Evolutionary conservation across 2,329 filamentous ascomycete species (phyloP).

Genomic region (Pseudocercospora cruenta): DNA sequence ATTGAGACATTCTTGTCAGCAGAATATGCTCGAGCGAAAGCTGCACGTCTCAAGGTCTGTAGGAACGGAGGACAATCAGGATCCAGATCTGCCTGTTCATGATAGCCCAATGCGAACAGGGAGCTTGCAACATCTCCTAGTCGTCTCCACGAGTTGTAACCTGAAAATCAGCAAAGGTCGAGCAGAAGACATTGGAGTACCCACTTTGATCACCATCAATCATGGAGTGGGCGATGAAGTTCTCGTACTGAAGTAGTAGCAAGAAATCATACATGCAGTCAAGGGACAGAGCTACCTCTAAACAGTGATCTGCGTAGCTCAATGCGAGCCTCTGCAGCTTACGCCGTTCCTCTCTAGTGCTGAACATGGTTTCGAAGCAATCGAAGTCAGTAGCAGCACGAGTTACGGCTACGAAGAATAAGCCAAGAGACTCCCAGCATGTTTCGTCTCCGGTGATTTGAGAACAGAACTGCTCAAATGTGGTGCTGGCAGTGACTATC

Average conservation of each 20-base stretch:
- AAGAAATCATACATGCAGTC: constrained; percentile 51
- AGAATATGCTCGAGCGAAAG: constrained; percentile 50
- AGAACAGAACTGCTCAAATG: constrained; percentile 10
- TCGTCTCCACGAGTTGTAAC: constrained; percentile 53
- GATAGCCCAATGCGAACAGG: constrained; percentile 53
- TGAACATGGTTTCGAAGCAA: constrained; percentile 39
- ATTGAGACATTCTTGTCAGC: constrained; percentile 54
- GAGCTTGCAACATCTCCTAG: constrained; percentile 53
- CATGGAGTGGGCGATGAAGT: constrained; percentile 51
- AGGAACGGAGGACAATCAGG: constrained; percentile 45
- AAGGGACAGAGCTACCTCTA: constrained; percentile 41
- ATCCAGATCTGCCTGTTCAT: constrained; percentile 44
- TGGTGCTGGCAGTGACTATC: background rate
- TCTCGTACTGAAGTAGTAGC: constrained; percentile 52
- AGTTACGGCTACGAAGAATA: constrained; percentile 46
- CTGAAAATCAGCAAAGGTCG: constrained; percentile 33
- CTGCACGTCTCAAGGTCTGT: constrained; percentile 44
- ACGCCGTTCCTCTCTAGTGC: constrained; percentile 32
- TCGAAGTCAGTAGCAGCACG: constrained; percentile 40
- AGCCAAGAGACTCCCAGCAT: constrained; percentile 48
- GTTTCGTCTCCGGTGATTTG: constrained; percentile 15
- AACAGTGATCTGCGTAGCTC: constrained; percentile 38
- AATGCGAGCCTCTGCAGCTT: constrained; percentile 31
- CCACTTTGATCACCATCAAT: constrained; percentile 52
- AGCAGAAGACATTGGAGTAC: constrained; percentile 16